These are phyloP conservation scores for Zarea fungicola DNA, from an alignment of 2,329 filamentous ascomycete genomes.

Conservation along the genomic window DNA sequence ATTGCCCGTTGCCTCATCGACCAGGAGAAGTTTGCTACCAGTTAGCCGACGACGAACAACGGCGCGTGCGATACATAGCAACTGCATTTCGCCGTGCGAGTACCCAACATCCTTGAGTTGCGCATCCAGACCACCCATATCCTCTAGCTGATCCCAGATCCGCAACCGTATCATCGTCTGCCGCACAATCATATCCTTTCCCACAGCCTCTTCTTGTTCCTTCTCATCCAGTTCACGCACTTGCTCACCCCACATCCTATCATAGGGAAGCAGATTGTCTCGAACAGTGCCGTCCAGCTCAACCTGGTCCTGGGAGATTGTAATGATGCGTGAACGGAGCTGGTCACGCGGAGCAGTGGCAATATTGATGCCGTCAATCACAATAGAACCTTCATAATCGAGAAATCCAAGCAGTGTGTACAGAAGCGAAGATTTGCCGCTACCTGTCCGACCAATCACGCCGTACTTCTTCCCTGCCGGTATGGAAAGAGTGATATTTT, in stretches of 20 bases:
- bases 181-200: neutral
- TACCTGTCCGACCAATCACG: neutral
- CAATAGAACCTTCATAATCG: neutral
- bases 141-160: neutral
- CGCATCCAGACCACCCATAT: neutral
- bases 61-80: slow-evolving; percentile 6
- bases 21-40: neutral
- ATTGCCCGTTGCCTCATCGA: slow-evolving; percentile 3
- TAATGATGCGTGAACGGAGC: slow-evolving; percentile 4
- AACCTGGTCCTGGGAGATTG: slow-evolving; percentile 19
- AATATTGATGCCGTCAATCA: slow-evolving; percentile 2
- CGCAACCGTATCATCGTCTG: neutral
- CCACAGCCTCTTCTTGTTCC: neutral
- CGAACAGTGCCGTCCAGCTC: slow-evolving; percentile 10
- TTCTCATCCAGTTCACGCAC: neutral
- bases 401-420: neutral
- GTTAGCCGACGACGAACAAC: neutral
- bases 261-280: neutral
- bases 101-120: neutral
- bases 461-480: neutral
- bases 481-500: neutral
- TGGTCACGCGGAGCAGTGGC: neutral
- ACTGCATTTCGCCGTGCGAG: slow-evolving; percentile 9
- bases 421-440: slow-evolving; percentile 4
- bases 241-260: neutral